These are phyloP conservation scores for Yueomyces sp. DNA, from an alignment of 1,139 yeast species.

Conservation along the genomic window DNA sequence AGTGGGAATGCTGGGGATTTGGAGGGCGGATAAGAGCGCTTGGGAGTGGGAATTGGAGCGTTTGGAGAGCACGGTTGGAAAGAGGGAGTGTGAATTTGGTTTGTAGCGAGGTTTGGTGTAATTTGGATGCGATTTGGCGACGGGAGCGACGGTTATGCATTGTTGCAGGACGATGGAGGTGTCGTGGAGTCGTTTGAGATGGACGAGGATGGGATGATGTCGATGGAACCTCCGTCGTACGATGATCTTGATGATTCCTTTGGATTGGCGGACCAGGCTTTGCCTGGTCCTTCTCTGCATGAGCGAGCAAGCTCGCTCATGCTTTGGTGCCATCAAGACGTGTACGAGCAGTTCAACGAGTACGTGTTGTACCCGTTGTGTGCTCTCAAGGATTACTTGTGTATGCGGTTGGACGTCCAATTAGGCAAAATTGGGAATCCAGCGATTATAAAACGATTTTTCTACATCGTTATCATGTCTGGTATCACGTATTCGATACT, in stretches of 20 bases:
- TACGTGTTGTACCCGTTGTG: slow-evolving; percentile 20
- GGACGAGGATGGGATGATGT: no score
- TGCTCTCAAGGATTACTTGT: slow-evolving; percentile 20
- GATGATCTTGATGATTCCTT: neutral
- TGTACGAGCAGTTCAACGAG: slow-evolving; percentile 15
- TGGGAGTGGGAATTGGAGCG: no score
- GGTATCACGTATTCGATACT: slow-evolving; percentile 45
- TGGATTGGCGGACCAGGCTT: neutral
- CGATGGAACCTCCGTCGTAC: neutral
- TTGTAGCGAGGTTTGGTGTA: no score
- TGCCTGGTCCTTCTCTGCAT: neutral
- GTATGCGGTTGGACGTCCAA: slow-evolving; percentile 39
- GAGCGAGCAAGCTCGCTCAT: slow-evolving; percentile 10
- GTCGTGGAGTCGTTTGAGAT: no score
- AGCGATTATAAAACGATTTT: slow-evolving; percentile 61
- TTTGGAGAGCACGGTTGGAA: no score
- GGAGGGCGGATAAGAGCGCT: no score
- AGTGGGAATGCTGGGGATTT: no score
- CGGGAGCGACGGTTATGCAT: no score
- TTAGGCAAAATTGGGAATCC: slow-evolving; percentile 73
- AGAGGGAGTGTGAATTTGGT: no score
- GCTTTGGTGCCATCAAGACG: slow-evolving; percentile 8
- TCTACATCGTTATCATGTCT: slow-evolving; percentile 58
- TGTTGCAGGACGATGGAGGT: no score
- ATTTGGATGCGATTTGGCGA: no score